Base-by-base conservation (phyloP, 805 yeast species). In the Saccharomycopsis amapae region DNA sequence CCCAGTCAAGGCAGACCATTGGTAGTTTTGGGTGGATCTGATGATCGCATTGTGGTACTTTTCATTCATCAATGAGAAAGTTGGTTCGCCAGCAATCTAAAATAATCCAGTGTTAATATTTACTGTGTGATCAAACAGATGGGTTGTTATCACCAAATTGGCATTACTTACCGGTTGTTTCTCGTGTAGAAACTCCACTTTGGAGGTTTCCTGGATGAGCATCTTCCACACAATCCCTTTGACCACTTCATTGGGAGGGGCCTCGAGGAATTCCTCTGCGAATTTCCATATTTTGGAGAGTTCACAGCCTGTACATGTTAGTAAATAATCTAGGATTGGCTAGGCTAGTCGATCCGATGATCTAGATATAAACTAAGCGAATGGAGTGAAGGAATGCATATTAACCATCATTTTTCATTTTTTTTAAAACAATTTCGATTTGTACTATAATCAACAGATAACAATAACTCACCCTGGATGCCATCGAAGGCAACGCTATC, bases 1-100 rank as follows among this genome's bases (percentile, higher is more conserved):
- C 4, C 49, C 45, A 5, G 45, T 41, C 38, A 45, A 35, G 6
- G 25, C 40, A 5, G n/a, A 20, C 40, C 43, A 40, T 13, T 38
- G 44, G 40, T 33, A 40, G 2, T 31, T 23, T 25, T 15, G 31
- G 4, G 38, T 24, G 15, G 26, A 26, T 22, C 37, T 23, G 4
- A 44, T 15, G 5, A 13, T 36, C 4, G 36, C 18, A 15, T 42
- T 24, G 12, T 33, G 24, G 24, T 35, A 34, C 23, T 32, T 9
- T 12, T n/a, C 38, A 6, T 13, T 5, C 30, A 40, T 19, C 17
- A 13, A 4, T 13, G n/a, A n/a, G n/a, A n/a, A n/a, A n/a, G n/a
- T n/a, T n/a, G n/a, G n/a, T n/a, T n/a, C n/a, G n/a, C n/a, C n/a
- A n/a, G n/a, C n/a, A n/a, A n/a, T n/a, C n/a, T n/a, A n/a, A n/a